Evolutionary conservation across 1,139 yeast species (phyloP).

Genomic region (Hyphopichia pseudoburtonii): DNA sequence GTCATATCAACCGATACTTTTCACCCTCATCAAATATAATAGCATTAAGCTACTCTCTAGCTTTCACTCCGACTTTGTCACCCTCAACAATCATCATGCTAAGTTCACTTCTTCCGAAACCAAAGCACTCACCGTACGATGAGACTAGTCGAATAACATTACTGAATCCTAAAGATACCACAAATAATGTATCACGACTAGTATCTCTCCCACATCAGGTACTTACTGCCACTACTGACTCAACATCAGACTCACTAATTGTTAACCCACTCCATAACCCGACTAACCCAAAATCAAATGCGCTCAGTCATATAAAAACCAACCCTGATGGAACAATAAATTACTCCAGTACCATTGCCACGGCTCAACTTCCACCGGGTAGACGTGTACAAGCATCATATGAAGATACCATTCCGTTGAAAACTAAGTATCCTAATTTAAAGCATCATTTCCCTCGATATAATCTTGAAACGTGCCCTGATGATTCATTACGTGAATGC

Average conservation of each 20-base stretch:
- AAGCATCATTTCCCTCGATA: conserved; percentile 43
- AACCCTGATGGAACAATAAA: conserved; percentile 31
- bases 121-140: conserved; percentile 23
- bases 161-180: neutral
- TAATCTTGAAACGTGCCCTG: conserved; percentile 26
- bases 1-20: too few species aligned
- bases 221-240: conserved; percentile 1
- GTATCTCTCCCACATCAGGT: neutral
- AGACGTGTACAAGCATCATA: conserved; percentile 25
- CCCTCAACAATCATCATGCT: conserved; percentile 21
- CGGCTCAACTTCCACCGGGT: conserved; percentile 9
- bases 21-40: too few species aligned
- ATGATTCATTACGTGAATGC: conserved; percentile 25
- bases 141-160: conserved; percentile 1
- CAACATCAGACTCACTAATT: conserved; percentile 6
- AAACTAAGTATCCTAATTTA: conserved; percentile 37
- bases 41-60: neutral
- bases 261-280: conserved; percentile 3
- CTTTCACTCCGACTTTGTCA: neutral
- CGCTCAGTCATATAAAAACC: conserved; percentile 19
- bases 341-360: conserved; percentile 26
- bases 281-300: too few species aligned
- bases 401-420: conserved; percentile 44
- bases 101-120: conserved; percentile 33
- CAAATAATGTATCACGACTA: neutral